Evolutionary conservation across 306 rosid species (phyloP), one percentile per base, ranked within the genome.

Genomic region (Vicia faba): DNA sequence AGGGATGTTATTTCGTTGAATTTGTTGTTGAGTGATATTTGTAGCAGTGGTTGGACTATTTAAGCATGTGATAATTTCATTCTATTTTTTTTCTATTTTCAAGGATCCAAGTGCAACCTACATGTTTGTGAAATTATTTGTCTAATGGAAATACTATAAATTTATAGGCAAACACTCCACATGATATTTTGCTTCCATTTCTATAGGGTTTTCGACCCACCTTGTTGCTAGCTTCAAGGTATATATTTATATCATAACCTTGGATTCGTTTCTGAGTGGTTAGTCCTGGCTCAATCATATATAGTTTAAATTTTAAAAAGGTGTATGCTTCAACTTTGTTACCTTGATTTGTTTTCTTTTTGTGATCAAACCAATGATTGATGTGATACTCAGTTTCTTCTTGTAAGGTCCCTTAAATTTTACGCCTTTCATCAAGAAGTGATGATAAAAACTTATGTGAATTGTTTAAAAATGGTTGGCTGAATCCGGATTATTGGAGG

Each of bases 401-500:
- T 81, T 72, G 96, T 89, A 84, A 89, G 96, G 15, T 69, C 60
- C 65, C 82, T 60, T 44, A 61, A 78, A 66, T 58, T 74, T 75
- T 75, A 39, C 59, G 49, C 41, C 64, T 46, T 13, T 79, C 73
- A 50, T 64, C 84, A 33, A 43, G 67, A 26, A 58, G 45, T 10
- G 48, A 76, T 71, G 63, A 63, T 81, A 48, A 7, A 68, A 64
- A 44, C 82, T 80, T 14, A 82, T 3, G 13, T 72, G 16, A 71
- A 66, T 81, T 78, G 36, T 65, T 73, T 12, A 70, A 58, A 80
- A 80, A 92, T 86, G 68, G 96, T 92, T 77, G 78, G 84, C 45
- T 92, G 96, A 86, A 92, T 92, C 73, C 84, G 98, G 62, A 92
- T 92, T 61, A 96, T 89, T 69, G 98, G 96, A 29, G 28, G 64